Conservation (phyloP, 2,329 filamentous ascomycete genomes). For the Aspergillus sp. region DNA sequence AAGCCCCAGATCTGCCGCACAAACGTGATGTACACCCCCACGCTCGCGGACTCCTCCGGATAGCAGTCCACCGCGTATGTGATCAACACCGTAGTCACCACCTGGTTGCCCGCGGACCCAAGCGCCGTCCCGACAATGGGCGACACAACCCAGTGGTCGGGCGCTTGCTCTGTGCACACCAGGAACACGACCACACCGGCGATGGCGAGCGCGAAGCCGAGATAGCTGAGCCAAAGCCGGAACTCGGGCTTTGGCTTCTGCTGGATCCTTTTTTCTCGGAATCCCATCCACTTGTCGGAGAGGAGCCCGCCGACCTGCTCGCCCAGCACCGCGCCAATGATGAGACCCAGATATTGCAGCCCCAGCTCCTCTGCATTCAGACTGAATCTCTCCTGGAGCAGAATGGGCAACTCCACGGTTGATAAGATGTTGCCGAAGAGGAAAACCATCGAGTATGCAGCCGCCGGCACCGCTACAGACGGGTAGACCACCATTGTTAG, state of each 20-base stretch:
- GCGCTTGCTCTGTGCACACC: conserved; percentile 43
- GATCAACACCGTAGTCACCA: conserved; percentile 53
- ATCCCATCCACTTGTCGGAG: conserved; percentile 50
- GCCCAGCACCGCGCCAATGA: conserved; percentile 51
- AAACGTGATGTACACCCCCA: conserved; percentile 55
- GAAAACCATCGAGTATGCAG: conserved; percentile 51
- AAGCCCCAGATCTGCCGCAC: conserved; percentile 38
- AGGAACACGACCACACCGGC: conserved; percentile 50
- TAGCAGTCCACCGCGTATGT: conserved; percentile 54
- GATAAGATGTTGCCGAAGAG: conserved; percentile 45
- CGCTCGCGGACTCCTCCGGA: conserved; percentile 44
- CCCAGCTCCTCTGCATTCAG: conserved; percentile 52
- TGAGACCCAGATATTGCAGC: conserved; percentile 50
- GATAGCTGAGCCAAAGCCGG: conserved; percentile 50
- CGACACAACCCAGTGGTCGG: conserved; percentile 45
- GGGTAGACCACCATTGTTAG: conserved; percentile 38
- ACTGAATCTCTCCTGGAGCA: conserved; percentile 47
- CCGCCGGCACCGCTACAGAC: conserved; percentile 44
- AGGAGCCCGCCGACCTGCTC: conserved; percentile 51
- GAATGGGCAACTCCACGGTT: conserved; percentile 51
- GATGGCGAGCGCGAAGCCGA: conserved; percentile 44
- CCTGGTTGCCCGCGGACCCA: conserved; percentile 49
- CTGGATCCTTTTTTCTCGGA: conserved; percentile 18
- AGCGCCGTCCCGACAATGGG: conserved; percentile 49
- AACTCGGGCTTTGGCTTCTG: conserved; percentile 43